These are phyloP conservation scores for Populus nigra DNA, from an alignment of 345 rosid genomes.

Conservation along the genomic window DNA sequence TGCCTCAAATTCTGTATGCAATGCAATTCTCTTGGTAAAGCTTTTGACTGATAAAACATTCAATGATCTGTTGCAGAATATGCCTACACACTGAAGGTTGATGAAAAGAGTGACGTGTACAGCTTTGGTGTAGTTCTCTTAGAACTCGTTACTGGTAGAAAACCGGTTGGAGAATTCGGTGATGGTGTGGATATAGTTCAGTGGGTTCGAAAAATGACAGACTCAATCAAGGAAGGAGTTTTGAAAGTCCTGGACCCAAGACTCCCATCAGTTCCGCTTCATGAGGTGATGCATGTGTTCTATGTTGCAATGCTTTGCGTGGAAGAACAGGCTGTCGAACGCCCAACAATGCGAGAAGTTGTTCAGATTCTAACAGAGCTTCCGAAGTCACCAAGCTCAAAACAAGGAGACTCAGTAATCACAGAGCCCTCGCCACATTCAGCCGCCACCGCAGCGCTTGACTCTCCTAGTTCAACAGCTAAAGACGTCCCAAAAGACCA, in stretches of 20 bases:
- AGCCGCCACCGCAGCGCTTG: constrained; percentile 25
- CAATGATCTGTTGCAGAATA: constrained; percentile 54
- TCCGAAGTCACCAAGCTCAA: constrained; percentile 55
- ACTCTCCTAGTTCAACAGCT: constrained; percentile 29
- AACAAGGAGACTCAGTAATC: constrained; percentile 36
- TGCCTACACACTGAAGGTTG: constrained; percentile 93
- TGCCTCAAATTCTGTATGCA: not conserved
- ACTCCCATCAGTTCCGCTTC: constrained; percentile 76
- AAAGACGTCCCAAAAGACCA: constrained; percentile 41
- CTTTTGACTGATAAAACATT: constrained; percentile 11
- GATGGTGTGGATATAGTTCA: constrained; percentile 98
- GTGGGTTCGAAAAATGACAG: constrained; percentile 88
- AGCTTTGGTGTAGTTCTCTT: constrained; percentile 92
- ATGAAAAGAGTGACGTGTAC: constrained; percentile 97
- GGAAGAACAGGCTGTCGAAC: constrained; percentile 93
- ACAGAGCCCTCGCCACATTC: constrained; percentile 21
- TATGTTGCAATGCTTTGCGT: constrained; percentile 96
- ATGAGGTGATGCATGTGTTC: constrained; percentile 87
- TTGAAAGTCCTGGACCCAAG: constrained; percentile 78
- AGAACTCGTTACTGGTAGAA: constrained; percentile 78
- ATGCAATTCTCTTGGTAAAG: not conserved
- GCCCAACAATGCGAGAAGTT: constrained; percentile 98
- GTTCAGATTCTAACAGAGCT: constrained; percentile 93
- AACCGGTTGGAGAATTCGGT: constrained; percentile 95
- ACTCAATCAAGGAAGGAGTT: constrained; percentile 81